Evolutionary conservation across 176 grass and related monocot genomes (phyloP).

Genomic region (Areca catechu): DNA sequence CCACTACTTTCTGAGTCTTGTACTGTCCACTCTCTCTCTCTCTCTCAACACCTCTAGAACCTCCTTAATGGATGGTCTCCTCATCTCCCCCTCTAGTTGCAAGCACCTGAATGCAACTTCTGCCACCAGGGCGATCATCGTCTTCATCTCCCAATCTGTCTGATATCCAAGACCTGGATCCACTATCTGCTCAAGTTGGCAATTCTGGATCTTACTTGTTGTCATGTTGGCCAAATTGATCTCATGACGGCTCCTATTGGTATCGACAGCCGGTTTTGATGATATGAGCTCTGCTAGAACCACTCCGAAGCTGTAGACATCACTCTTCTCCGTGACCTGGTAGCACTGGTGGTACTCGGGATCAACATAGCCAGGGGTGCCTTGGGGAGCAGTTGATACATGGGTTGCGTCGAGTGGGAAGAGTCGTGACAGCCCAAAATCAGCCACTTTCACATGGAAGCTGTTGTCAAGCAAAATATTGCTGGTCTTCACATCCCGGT

Average conservation of each 20-base stretch:
- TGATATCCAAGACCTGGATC: conserved; percentile 26
- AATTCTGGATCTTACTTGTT: conserved; percentile 31
- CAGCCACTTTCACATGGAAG: no score
- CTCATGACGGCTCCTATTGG: conserved; percentile 8
- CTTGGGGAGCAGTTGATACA: no score
- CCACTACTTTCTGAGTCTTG: not conserved
- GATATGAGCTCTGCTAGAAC: no score
- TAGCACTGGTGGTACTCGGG: no score
- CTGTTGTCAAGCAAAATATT: no score
- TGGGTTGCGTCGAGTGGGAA: no score
- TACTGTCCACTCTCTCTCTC: not conserved
- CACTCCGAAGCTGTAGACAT: no score
- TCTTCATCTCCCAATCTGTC: conserved; percentile 15
- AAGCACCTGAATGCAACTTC: conserved; percentile 45
- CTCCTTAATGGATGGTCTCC: conserved; percentile 33
- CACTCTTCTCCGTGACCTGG: no score
- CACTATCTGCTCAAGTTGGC: conserved; percentile 22
- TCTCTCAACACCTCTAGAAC: conserved; percentile 22
- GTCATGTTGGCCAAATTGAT: conserved; percentile 43
- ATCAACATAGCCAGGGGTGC: no score
- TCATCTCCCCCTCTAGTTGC: conserved; percentile 38
- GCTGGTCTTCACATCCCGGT: no score
- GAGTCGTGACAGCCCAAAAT: no score
- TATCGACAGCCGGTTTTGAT: conserved; percentile 37
- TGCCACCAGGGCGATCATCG: conserved; percentile 20